Evolutionary conservation across 371 early-diverging fungal genomes (phyloP).

Genomic region (Smittium culicis): DNA sequence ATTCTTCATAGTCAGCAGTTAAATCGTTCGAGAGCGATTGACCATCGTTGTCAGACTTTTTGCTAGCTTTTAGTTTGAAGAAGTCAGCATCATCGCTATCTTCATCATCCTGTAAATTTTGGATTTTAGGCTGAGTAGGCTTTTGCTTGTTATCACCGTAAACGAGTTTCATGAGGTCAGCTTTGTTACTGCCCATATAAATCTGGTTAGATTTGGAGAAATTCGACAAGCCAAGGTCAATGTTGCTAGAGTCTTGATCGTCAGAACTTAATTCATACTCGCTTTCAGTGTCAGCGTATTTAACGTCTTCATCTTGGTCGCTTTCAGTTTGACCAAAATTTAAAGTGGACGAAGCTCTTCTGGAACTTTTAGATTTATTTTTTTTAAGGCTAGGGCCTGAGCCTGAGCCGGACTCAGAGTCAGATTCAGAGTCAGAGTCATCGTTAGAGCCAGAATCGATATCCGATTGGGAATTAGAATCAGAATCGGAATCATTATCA

Average conservation of each 20-base stretch:
- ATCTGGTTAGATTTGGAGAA: constrained; percentile 37
- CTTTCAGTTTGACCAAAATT: too few relatives aligned
- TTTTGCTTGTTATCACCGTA: constrained; percentile 43
- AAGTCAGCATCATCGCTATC: constrained; percentile 34
- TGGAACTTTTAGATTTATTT: too few relatives aligned
- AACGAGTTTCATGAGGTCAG: constrained; percentile 74
- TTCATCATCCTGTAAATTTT: constrained; percentile 29
- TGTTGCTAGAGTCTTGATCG: not conserved
- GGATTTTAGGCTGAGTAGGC: too few relatives aligned
- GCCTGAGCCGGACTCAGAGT: too few relatives aligned
- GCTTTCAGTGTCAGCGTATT: constrained; percentile 10
- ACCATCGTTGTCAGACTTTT: constrained; percentile 21
- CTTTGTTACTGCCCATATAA: constrained; percentile 36
- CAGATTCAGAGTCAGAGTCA: constrained; percentile 7
- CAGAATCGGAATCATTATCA: constrained; percentile 23
- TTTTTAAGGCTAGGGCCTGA: too few relatives aligned
- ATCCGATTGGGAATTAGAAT: constrained; percentile 8
- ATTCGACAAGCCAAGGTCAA: constrained; percentile 19
- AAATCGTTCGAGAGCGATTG: constrained; percentile 22
- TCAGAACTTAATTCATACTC: constrained; percentile 8
- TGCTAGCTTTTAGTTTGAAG: constrained; percentile 34
- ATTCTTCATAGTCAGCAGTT: constrained; percentile 32
- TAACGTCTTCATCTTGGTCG: constrained; percentile 22
- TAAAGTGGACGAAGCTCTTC: too few relatives aligned
- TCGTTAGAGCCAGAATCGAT: constrained; percentile 6